Percentiles rank a stretch among this genome's conserved stretches.
phyloP scores from a whole-genome alignment of 2,329 filamentous ascomycete genomes.

The Apiospora phragmitis region DNA sequence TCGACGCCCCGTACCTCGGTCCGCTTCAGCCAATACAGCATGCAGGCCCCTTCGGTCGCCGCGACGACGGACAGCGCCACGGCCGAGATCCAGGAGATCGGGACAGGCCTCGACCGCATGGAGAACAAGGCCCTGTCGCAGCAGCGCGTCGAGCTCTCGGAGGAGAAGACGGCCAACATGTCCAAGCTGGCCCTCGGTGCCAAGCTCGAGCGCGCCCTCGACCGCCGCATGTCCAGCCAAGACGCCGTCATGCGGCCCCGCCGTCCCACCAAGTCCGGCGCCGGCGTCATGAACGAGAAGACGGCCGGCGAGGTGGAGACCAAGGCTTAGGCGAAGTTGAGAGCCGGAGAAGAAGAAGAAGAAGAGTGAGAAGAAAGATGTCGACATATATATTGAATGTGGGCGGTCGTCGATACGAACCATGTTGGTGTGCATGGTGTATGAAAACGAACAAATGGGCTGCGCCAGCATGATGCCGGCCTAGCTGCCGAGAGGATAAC shows the following conservation, averaged over 20 bases:
- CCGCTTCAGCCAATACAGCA: slow-evolving; percentile 62
- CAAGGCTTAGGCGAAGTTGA: slow-evolving; percentile 2
- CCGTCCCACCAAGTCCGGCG: slow-evolving; percentile 37
- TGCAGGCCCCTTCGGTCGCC: slow-evolving; percentile 53
- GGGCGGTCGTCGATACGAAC: background rate
- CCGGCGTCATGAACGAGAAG: slow-evolving; percentile 24
- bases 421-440: background rate
- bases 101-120: slow-evolving; percentile 79
- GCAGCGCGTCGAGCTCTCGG: slow-evolving; percentile 77
- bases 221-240: slow-evolving; percentile 82
- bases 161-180: slow-evolving; percentile 79
- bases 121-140: slow-evolving; percentile 83
- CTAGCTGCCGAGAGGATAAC: background rate
- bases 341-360: background rate
- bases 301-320: slow-evolving; percentile 11
- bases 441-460: background rate
- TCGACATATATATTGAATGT: background rate
- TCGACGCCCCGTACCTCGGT: slow-evolving; percentile 53
- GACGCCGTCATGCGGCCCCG: slow-evolving; percentile 79
- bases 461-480: background rate
- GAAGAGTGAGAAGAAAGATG: no score
- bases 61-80: slow-evolving; percentile 59
- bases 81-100: slow-evolving; percentile 67
- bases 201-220: slow-evolving; percentile 86
- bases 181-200: slow-evolving; percentile 86